Evolutionary conservation across 2,329 filamentous ascomycete species (phyloP).

Genomic region (Ascochyta koolunga): DNA sequence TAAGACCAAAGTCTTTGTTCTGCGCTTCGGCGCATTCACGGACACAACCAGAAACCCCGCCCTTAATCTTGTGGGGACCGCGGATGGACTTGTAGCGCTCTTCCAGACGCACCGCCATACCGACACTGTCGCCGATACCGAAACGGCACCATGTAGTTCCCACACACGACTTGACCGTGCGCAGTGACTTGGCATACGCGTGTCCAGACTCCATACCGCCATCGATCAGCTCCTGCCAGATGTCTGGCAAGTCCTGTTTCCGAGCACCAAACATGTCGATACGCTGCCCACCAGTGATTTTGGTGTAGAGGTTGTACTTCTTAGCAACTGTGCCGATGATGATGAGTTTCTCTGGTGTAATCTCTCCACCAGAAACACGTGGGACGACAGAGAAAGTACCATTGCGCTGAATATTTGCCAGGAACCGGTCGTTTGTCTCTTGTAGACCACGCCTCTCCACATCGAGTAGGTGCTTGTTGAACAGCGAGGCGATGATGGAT

Average conservation of each 20-base stretch:
- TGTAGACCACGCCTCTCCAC: constrained; percentile 74
- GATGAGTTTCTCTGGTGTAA: constrained; percentile 84
- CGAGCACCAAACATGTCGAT: constrained; percentile 93
- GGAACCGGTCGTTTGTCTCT: constrained; percentile 87
- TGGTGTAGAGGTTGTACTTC: constrained; percentile 84
- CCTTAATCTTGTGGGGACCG: constrained; percentile 90
- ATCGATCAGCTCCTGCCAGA: constrained; percentile 80
- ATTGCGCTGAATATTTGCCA: constrained; percentile 90
- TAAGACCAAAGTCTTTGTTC: constrained; percentile 91
- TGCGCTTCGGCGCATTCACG: constrained; percentile 91
- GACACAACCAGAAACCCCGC: constrained; percentile 88
- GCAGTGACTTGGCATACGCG: constrained; percentile 85
- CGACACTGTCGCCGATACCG: constrained; percentile 87
- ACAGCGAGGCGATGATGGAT: constrained; percentile 80
- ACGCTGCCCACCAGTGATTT: constrained; percentile 89
- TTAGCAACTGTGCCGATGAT: constrained; percentile 83
- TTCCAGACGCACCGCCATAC: constrained; percentile 85
- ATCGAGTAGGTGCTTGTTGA: constrained; percentile 83
- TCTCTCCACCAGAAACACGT: constrained; percentile 82
- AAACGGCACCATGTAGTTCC: constrained; percentile 91
- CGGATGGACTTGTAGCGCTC: constrained; percentile 91
- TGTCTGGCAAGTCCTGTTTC: constrained; percentile 82
- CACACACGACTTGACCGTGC: constrained; percentile 91
- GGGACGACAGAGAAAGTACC: constrained; percentile 90
- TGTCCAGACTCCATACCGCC: constrained; percentile 91